Conservation (phyloP, 2,329 filamentous ascomycete species). For the Epichloe bromicola region DNA sequence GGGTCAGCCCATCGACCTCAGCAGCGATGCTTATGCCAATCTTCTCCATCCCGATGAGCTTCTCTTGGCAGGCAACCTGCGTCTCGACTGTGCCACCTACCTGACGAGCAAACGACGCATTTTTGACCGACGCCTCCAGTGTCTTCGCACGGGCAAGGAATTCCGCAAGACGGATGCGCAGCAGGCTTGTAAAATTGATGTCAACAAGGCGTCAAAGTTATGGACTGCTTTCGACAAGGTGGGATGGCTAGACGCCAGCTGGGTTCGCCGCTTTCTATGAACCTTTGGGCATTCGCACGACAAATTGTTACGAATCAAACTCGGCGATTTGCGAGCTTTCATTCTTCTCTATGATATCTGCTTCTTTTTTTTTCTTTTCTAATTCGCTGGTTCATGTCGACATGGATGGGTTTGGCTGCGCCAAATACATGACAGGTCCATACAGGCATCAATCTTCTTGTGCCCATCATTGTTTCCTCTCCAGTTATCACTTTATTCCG, state of each 20-base stretch:
- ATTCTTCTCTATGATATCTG: too few relatives aligned
- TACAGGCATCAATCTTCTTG: background rate
- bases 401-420: constrained; percentile 6
- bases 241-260: constrained; percentile 57
- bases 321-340: background rate
- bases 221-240: constrained; percentile 83
- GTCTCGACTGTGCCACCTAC: constrained; percentile 78
- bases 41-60: constrained; percentile 71
- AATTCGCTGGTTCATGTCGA: constrained; percentile 1
- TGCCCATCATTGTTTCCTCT: background rate
- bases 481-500: background rate
- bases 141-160: constrained; percentile 57
- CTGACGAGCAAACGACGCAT: constrained; percentile 87
- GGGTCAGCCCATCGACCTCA: constrained; percentile 64
- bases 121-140: constrained; percentile 63
- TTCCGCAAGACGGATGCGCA: constrained; percentile 94
- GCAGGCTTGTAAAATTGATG: constrained; percentile 94
- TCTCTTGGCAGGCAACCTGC: constrained; percentile 60
- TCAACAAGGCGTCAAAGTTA: constrained; percentile 91
- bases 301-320: constrained; percentile 6
- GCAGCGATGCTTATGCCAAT: constrained; percentile 53
- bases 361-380: background rate
- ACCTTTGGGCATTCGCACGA: constrained; percentile 1
- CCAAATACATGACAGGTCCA: background rate
- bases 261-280: constrained; percentile 26